phyloP scores from a whole-genome alignment of 371 early-diverging fungal species.

The Batrachochytrium dendrobatidis region DNA sequence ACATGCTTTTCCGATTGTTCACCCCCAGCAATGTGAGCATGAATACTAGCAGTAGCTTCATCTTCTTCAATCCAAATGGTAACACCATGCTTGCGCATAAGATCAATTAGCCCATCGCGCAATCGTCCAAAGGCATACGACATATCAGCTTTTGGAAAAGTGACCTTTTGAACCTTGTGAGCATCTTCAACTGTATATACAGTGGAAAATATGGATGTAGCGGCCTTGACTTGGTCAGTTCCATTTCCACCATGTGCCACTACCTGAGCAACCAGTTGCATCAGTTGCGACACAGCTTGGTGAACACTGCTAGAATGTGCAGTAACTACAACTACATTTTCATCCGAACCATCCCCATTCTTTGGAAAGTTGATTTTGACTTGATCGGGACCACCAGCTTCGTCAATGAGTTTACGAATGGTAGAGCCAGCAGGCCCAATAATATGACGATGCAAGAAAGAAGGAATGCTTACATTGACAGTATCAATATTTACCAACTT shows the following conservation, averaged over 20 bases:
- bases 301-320: slow-evolving; percentile 16
- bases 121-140: slow-evolving; percentile 21
- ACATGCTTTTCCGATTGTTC: slow-evolving; percentile 12
- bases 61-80: slow-evolving; percentile 20
- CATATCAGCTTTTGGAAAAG: slow-evolving; percentile 25
- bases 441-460: slow-evolving; percentile 61
- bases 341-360: slow-evolving; percentile 11
- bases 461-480: slow-evolving; percentile 45
- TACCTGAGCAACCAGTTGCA: slow-evolving; percentile 17
- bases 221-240: slow-evolving; percentile 1
- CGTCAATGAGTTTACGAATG: slow-evolving; percentile 58
- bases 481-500: slow-evolving; percentile 31
- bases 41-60: slow-evolving; percentile 18
- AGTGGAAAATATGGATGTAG: not conserved
- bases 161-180: no score
- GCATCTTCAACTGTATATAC: slow-evolving; percentile 8
- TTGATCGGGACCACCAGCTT: slow-evolving; percentile 54
- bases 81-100: slow-evolving; percentile 27
- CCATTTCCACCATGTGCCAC: slow-evolving; percentile 10
- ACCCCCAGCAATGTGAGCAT: slow-evolving; percentile 6
- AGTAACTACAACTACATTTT: slow-evolving; percentile 22
- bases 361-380: slow-evolving; percentile 38
- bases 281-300: slow-evolving; percentile 18
- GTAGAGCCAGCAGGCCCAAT: slow-evolving; percentile 71
- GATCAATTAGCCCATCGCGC: slow-evolving; percentile 23